phyloP scores from a whole-genome alignment of 2,329 filamentous ascomycete genomes.

The Pseudogymnoascus sp. region DNA sequence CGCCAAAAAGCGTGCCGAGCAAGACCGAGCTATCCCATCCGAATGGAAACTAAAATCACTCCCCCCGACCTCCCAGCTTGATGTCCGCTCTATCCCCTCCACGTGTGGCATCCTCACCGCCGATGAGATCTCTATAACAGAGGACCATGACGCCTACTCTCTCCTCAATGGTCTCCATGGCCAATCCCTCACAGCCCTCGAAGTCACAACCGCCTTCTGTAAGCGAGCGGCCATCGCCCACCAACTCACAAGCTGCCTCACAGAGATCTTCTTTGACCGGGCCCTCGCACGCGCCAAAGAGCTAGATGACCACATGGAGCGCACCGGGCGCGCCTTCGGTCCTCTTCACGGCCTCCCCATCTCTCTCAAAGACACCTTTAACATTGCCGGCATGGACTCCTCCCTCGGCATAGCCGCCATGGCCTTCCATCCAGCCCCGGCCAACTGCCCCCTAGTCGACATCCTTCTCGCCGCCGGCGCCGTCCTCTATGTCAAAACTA shows the following conservation, averaged over 20 bases:
- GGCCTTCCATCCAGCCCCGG: constrained; percentile 44
- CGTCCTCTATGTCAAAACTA: constrained; percentile 64
- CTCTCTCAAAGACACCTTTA: constrained; percentile 55
- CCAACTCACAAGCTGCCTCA: constrained; percentile 39
- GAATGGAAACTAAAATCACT: constrained; percentile 23
- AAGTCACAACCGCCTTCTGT: constrained; percentile 43
- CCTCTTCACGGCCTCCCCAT: constrained; percentile 58
- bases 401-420: constrained; percentile 51
- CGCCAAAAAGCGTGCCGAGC: constrained; percentile 22
- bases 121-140: constrained; percentile 26
- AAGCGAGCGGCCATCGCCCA: constrained; percentile 45
- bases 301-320: constrained; percentile 39
- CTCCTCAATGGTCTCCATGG: constrained; percentile 20
- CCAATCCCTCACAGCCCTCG: constrained; percentile 23
- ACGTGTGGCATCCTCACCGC: constrained; percentile 22
- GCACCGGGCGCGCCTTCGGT: constrained; percentile 40
- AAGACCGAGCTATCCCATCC: constrained; percentile 23
- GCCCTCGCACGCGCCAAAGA: constrained; percentile 39
- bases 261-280: constrained; percentile 44
- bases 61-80: constrained; percentile 17
- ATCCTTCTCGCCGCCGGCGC: constrained; percentile 55
- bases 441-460: constrained; percentile 51
- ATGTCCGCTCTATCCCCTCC: constrained; percentile 22
- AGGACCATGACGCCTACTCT: constrained; percentile 25
- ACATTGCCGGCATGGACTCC: constrained; percentile 45